Evolutionary conservation across 139 green algal genomes (phyloP).

Genomic region (Picocystis salinarum): DNA sequence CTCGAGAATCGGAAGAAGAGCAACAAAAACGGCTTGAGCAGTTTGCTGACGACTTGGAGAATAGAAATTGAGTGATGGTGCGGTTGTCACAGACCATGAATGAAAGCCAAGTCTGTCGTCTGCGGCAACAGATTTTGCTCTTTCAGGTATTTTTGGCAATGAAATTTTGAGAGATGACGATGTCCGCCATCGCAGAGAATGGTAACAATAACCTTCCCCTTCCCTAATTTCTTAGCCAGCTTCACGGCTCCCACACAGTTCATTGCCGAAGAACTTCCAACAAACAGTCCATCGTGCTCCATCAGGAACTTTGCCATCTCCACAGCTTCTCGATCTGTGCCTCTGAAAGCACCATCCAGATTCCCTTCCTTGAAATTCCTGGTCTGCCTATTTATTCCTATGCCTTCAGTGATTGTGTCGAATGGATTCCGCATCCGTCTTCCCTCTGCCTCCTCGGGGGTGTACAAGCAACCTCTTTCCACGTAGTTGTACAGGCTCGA

Average conservation of each 20-base stretch:
- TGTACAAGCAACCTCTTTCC: constrained; percentile 72
- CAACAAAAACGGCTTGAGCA: no score
- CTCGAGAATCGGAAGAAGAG: no score
- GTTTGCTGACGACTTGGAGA: no score
- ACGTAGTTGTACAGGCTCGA: constrained; percentile 80
- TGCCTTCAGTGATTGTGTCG: constrained; percentile 79
- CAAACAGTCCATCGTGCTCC: constrained; percentile 73
- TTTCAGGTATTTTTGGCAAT: constrained; percentile 53
- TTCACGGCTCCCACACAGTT: constrained; percentile 87
- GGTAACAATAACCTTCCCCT: constrained; percentile 74
- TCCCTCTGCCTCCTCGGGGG: constrained; percentile 66
- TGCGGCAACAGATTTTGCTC: constrained; percentile 18
- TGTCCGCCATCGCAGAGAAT: constrained; percentile 74
- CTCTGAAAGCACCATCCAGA: constrained; percentile 57
- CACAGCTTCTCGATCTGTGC: constrained; percentile 56
- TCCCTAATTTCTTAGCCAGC: constrained; percentile 43
- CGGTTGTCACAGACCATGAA: no score
- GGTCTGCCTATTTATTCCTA: constrained; percentile 87
- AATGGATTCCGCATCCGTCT: constrained; percentile 66
- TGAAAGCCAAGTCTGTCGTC: not conserved
- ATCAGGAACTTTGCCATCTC: constrained; percentile 66
- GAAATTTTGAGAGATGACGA: constrained; percentile 73
- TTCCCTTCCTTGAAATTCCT: constrained; percentile 58
- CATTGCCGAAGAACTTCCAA: constrained; percentile 60
- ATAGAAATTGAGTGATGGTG: no score